These are phyloP conservation scores for Arachis hypogaea DNA, from an alignment of 306 rosid species.

Conservation along the genomic window DNA sequence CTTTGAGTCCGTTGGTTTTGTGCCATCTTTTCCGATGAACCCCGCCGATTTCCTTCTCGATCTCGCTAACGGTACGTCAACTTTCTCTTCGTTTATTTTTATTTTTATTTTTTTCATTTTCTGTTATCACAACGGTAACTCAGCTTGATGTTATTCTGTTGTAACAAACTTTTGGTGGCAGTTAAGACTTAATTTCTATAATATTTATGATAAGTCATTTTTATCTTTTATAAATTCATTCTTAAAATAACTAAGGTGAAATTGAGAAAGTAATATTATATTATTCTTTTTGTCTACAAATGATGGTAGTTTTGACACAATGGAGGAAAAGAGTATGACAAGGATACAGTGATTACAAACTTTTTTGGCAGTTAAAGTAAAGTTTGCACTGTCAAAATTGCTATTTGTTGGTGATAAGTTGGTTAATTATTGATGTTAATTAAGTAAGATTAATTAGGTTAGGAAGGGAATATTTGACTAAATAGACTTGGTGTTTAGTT, in stretches of 20 bases:
- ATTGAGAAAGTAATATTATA: too few species aligned
- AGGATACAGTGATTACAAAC: neutral
- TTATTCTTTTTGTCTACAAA: too few species aligned
- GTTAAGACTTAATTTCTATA: neutral
- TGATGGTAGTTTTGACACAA: too few species aligned
- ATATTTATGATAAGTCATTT: too few species aligned
- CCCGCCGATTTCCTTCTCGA: constrained; percentile 95
- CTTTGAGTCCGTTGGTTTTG: constrained; percentile 70
- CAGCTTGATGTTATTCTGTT: neutral
- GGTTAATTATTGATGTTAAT: neutral
- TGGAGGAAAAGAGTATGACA: neutral
- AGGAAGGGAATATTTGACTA: neutral
- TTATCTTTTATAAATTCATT: too few species aligned
- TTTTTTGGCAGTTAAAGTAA: too few species aligned
- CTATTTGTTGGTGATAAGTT: too few species aligned
- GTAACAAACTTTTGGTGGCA: neutral
- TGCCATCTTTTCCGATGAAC: constrained; percentile 78
- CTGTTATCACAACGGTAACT: too few species aligned
- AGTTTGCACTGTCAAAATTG: too few species aligned
- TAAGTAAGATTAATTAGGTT: neutral
- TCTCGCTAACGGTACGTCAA: constrained; percentile 87
- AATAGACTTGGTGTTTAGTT: neutral
- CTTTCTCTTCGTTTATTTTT: neutral
- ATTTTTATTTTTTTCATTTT: neutral
- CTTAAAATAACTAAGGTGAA: too few species aligned